Conservation (phyloP, 2,329 filamentous ascomycete genomes). For the Ascochyta fabae region DNA sequence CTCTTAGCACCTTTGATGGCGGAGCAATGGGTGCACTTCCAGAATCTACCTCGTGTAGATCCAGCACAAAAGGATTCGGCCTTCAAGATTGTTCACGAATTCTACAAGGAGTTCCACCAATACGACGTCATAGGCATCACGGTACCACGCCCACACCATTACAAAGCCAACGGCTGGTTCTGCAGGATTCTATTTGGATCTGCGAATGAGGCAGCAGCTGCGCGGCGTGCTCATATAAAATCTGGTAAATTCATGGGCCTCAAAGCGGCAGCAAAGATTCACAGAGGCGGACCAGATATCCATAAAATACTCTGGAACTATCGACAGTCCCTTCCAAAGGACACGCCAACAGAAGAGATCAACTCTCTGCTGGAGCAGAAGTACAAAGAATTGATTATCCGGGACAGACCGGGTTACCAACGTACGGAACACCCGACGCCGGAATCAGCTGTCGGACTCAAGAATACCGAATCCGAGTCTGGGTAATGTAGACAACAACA, state of each 20-base stretch:
- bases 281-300: neutral
- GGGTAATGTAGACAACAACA: neutral
- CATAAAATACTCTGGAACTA: neutral
- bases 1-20: neutral
- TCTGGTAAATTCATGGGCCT: neutral
- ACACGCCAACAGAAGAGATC: neutral
- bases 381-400: neutral
- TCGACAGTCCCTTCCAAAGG: neutral
- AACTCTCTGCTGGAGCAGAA: neutral
- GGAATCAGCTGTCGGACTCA: slow-evolving; percentile 2
- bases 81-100: neutral
- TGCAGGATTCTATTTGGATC: slow-evolving; percentile 1
- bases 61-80: neutral
- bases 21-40: neutral
- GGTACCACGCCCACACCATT: neutral
- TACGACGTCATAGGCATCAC: slow-evolving; percentile 6
- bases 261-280: neutral
- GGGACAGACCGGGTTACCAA: neutral
- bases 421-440: neutral
- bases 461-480: neutral
- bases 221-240: neutral
- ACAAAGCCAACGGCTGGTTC: neutral
- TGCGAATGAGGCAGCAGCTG: neutral
- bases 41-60: neutral
- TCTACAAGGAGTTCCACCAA: slow-evolving; percentile 1